Evolutionary conservation across 2,329 filamentous ascomycete genomes (phyloP).

Genomic region (Xylaria sp.): DNA sequence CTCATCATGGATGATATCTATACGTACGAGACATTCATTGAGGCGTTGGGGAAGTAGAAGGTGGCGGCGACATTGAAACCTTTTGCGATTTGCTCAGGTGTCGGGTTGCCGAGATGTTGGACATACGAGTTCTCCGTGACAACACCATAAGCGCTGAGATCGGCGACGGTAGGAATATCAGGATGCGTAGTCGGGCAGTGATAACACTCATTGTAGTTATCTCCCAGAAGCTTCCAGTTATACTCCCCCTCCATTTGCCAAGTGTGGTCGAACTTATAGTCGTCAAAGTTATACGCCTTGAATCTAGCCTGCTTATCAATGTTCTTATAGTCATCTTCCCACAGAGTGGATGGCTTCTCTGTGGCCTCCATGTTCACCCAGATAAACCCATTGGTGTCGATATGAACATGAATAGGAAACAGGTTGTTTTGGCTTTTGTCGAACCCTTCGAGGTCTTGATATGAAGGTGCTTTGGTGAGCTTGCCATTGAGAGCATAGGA

Average conservation of each 20-base stretch:
- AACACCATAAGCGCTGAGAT: conserved; percentile 66
- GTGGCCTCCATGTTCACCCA: conserved; percentile 67
- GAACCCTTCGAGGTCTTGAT: conserved; percentile 66
- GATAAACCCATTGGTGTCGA: conserved; percentile 66
- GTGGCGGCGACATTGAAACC: conserved; percentile 40
- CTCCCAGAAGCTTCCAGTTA: conserved; percentile 70
- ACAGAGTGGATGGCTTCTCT: conserved; percentile 59
- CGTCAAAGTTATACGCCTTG: conserved; percentile 52
- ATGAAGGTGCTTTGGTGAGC: conserved; percentile 69
- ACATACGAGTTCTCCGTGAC: conserved; percentile 61
- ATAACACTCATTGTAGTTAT: conserved; percentile 76
- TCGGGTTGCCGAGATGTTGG: conserved; percentile 53
- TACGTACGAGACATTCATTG: conserved; percentile 41
- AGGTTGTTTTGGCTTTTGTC: conserved; percentile 67
- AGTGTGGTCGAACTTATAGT: conserved; percentile 67
- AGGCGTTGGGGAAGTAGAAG: conserved; percentile 40
- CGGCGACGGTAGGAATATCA: conserved; percentile 66
- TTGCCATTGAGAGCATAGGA: conserved; percentile 68
- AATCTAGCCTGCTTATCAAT: conserved; percentile 38
- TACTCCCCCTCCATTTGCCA: conserved; percentile 68
- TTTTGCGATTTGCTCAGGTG: conserved; percentile 36
- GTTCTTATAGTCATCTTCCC: conserved; percentile 58
- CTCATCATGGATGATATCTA: not conserved
- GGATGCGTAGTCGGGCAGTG: conserved; percentile 71
- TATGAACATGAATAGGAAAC: conserved; percentile 64